Percentiles rank a stretch among this genome's conserved stretches.
phyloP scores from a whole-genome alignment of 352 stramenopile genomes.

The Paralagenidium karlingii region DNA sequence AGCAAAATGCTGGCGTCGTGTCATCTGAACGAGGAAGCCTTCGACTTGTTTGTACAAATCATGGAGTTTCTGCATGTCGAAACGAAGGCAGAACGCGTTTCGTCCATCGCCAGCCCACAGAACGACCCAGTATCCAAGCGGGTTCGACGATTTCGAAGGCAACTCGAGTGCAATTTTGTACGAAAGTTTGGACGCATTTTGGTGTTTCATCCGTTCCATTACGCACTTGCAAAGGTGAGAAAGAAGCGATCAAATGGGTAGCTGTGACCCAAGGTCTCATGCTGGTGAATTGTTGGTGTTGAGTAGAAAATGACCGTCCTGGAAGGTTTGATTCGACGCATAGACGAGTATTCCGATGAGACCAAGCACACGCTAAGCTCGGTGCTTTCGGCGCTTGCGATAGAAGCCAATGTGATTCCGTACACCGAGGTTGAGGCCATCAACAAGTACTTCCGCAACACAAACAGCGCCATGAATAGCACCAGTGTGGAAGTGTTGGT shows the following conservation, averaged over 20 bases:
- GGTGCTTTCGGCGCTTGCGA: conserved; percentile 36
- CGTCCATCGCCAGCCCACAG: no score
- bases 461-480: conserved; percentile 3
- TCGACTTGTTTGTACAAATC: no score
- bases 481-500: conserved; percentile 22
- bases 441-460: conserved; percentile 15
- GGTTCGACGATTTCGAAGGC: conserved; percentile 2
- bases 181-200: conserved; percentile 35
- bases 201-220: conserved; percentile 25
- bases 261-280: not conserved
- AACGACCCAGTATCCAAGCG: no score
- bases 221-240: conserved; percentile 38
- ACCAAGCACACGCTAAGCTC: conserved; percentile 35
- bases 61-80: no score
- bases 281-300: conserved; percentile 1
- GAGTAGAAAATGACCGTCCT: conserved; percentile 28
- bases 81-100: no score
- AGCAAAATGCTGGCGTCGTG: no score
- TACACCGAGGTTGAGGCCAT: conserved; percentile 28
- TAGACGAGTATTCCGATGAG: conserved; percentile 31
- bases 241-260: not conserved
- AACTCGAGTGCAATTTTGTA: conserved; percentile 31
- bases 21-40: no score
- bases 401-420: conserved; percentile 44
- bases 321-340: conserved; percentile 15